These are phyloP conservation scores for Aspergillus conjunctus DNA, from an alignment of 495 filamentous ascomycete genomes.

Conservation along the genomic window DNA sequence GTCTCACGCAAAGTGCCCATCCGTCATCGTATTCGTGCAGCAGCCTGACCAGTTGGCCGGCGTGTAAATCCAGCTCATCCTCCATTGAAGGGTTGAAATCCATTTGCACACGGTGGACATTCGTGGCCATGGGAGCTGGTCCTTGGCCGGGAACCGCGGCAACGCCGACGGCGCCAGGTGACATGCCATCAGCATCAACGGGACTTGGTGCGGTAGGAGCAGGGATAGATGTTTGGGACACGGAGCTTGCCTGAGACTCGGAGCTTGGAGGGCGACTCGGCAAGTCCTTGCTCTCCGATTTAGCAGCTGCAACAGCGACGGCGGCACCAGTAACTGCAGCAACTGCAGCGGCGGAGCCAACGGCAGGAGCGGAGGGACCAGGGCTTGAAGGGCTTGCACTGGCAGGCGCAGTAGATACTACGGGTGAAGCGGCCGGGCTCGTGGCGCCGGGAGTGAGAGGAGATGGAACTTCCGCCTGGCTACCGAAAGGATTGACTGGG, in stretches of 20 bases:
- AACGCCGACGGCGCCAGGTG: slow-evolving; percentile 32
- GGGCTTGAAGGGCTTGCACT: slow-evolving; percentile 30
- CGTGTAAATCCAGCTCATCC: slow-evolving; percentile 80
- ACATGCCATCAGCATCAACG: slow-evolving; percentile 25
- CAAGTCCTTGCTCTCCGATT: slow-evolving; percentile 41
- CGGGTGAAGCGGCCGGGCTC: slow-evolving; percentile 15
- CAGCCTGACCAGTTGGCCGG: slow-evolving; percentile 82
- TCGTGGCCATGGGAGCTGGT: slow-evolving; percentile 44
- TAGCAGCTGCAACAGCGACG: slow-evolving; percentile 36
- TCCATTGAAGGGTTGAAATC: slow-evolving; percentile 93
- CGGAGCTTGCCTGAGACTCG: neutral
- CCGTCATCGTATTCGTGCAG: slow-evolving; percentile 98
- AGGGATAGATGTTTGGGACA: slow-evolving; percentile 28
- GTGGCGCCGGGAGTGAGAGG: slow-evolving; percentile 21
- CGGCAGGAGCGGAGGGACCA: slow-evolving; percentile 23
- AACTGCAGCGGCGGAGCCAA: slow-evolving; percentile 37
- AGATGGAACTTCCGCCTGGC: slow-evolving; percentile 46
- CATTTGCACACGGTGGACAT: slow-evolving; percentile 89
- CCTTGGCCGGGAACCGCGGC: slow-evolving; percentile 32
- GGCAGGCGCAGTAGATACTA: slow-evolving; percentile 8
- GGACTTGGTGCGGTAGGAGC: slow-evolving; percentile 40
- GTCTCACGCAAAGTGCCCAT: slow-evolving; percentile 91
- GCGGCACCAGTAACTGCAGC: slow-evolving; percentile 40
- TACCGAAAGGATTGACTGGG: slow-evolving; percentile 56
- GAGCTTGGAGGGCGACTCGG: slow-evolving; percentile 25